phyloP scores from a whole-genome alignment of 2,329 filamentous ascomycete genomes.

The Cytospora chrysosperma region DNA sequence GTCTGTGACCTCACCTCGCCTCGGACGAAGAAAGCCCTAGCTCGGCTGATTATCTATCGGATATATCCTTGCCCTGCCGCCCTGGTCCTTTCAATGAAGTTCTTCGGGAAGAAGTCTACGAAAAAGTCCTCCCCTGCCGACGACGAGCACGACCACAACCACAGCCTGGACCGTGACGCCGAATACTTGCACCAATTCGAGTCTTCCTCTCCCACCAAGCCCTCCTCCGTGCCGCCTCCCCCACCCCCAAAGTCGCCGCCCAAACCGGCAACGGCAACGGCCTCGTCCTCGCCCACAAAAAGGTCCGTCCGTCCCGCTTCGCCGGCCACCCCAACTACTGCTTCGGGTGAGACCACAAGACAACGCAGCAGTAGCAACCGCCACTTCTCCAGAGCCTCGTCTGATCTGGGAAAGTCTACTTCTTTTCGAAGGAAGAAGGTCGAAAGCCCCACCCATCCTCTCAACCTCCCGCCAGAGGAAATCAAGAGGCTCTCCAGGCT shows the following conservation, averaged over 20 bases:
- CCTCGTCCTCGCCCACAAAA: conserved; percentile 38
- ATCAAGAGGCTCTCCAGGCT: conserved; percentile 72
- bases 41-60: conserved; percentile 11
- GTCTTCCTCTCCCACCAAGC: conserved; percentile 31
- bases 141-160: conserved; percentile 30
- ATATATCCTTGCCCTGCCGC: not conserved
- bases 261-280: conserved; percentile 28
- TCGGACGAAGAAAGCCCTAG: conserved; percentile 1
- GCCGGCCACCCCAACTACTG: conserved; percentile 33
- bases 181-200: conserved; percentile 35
- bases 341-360: conserved; percentile 35
- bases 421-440: conserved; percentile 52
- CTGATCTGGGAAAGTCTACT: conserved; percentile 45
- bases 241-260: conserved; percentile 33
- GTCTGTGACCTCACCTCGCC: not conserved
- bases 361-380: conserved; percentile 36
- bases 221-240: conserved; percentile 31
- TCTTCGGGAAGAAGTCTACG: conserved; percentile 50
- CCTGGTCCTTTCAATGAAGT: conserved; percentile 45
- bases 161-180: conserved; percentile 39
- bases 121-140: conserved; percentile 31
- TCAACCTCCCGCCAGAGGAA: conserved; percentile 89
- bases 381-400: conserved; percentile 48
- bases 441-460: conserved; percentile 75
- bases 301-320: conserved; percentile 37